Evolutionary conservation across 2,329 filamentous ascomycete genomes (phyloP), one percentile per base, ranked within the genome.

Genomic region (Aspergillus oerlinghausenensis): DNA sequence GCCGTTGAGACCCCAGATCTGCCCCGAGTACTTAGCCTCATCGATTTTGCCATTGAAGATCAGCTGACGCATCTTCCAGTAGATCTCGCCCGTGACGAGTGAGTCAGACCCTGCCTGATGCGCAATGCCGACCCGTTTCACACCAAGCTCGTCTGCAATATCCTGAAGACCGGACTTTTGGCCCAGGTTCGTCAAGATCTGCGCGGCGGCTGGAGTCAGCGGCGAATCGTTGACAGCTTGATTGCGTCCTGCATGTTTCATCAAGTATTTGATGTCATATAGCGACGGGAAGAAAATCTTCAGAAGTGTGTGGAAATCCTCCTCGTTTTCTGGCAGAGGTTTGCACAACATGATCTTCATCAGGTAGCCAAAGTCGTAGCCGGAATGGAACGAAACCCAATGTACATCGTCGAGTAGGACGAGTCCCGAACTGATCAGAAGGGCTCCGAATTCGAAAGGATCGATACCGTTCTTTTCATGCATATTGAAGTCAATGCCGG

Each of bases 371-470:
- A 99, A 97, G 77, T 99, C 94, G 75, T 99, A 99, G 59, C 93
- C 94, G 28, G 91, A 94, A 73, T 99, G 94, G 77, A 97, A 97
- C 3, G 91, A 96, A 62, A 99, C 90, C 94, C 94, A 99, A 72
- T 91, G 88, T 55, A 97, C 89, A 56, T 95, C 87, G 42, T 94
- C 87, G 62, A 90, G 86, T 67, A 94, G 88, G 11, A 95, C 91
- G 49, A 99, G 82, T 8, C 94, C 94, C 1, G 94, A 97, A 50
- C 90, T 92, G 55, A 96, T 96, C 60, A 99, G 82, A 28, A 96
- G 81, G 1, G 92, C 85, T 3, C 92, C 94, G 69, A 99, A 99
- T 54, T 92, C 88, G 60, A 88, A 83, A 1, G 92, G 90, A 62
- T 96, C 90, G 67, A 99, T 97, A 42, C 94, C 94, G 64, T 94